Evolutionary conservation across 192 early-diverging fungal genomes (phyloP), one percentile per base, ranked within the genome.

Genomic region (Kickxella alabastrina): DNA sequence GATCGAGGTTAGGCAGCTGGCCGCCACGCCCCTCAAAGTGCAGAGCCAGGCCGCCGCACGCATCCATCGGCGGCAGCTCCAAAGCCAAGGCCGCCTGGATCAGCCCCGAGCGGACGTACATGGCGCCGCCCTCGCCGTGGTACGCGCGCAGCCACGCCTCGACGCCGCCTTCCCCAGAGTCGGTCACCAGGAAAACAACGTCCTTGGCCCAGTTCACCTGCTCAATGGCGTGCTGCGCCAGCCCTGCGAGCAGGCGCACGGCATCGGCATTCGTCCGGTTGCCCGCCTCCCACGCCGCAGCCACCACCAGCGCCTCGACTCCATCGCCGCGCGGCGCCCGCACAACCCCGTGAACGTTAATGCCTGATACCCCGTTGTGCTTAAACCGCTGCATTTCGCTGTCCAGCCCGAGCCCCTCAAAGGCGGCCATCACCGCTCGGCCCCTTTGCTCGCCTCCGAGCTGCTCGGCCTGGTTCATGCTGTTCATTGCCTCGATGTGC

Each of bases 181-280:
- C 91, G 0, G 92, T 84, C 8, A 94, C 83, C 13, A 97, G 65
- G 41, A 97, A 85, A 8, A 97, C 84, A 18, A 94, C 79, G 63
- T 97, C 95, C 65, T 94, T 92, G 35, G 92, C 85, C 90, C 92
- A 95, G 66, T 92, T 87, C 37, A 83, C 84, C 44, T 83, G 68
- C 23, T 81, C 83, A 63, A 57, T 54, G 6, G 68, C 59, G 14
- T 51, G 66, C 43, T 66, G 41, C 5, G 74, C 74, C 44, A 77
- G 52, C 6, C 58, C 68, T 0, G 62, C 66, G 58, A 77, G 35
- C 50, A 77, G 17, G 18, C 60, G 38, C 21, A 74, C 42, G 28
- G 54, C 57, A 36, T 61, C 65, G 12, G 41, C 26, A 54, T 62
- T 63, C 24, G 55, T 57, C n/a, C 74, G 61, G 12, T 80, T 85